phyloP scores from a whole-genome alignment of 2,329 filamentous ascomycete genomes.

The Aspergillus novofumigatus region DNA sequence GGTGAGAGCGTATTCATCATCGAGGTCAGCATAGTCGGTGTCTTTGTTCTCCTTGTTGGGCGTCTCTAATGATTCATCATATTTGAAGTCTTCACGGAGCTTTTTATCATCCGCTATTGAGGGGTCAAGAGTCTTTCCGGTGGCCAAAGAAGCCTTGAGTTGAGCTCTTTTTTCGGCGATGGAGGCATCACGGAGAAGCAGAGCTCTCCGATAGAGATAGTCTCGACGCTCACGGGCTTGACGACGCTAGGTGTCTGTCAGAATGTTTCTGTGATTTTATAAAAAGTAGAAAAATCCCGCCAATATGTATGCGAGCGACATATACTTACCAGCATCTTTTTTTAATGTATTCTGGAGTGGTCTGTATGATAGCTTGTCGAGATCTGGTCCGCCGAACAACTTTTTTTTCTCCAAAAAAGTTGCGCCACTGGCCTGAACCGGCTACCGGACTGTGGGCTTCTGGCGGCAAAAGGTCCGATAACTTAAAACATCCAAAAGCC shows the following conservation, averaged over 20 bases:
- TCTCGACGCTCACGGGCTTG: slow-evolving; percentile 76
- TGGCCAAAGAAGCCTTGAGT: slow-evolving; percentile 78
- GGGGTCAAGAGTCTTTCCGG: slow-evolving; percentile 79
- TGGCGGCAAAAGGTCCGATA: slow-evolving; percentile 21
- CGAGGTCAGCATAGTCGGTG: slow-evolving; percentile 73
- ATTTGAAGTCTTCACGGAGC: slow-evolving; percentile 84
- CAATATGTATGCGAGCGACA: neutral
- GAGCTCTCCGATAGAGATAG: slow-evolving; percentile 85
- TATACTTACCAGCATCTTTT: slow-evolving; percentile 32
- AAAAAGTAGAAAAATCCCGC: neutral
- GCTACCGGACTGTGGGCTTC: slow-evolving; percentile 29
- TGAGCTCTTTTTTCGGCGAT: slow-evolving; percentile 88
- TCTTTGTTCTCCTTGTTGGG: slow-evolving; percentile 64
- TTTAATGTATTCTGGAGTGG: slow-evolving; percentile 3
- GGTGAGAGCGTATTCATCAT: slow-evolving; percentile 86
- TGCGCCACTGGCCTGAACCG: slow-evolving; percentile 23
- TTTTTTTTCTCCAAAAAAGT: slow-evolving; percentile 35
- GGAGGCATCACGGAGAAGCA: slow-evolving; percentile 84
- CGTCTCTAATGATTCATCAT: slow-evolving; percentile 77
- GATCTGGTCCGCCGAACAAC: slow-evolving; percentile 24
- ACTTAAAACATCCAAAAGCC: slow-evolving; percentile 11
- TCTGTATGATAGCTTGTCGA: slow-evolving; percentile 4
- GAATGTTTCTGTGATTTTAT: slow-evolving; percentile 1
- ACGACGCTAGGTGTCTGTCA: slow-evolving; percentile 49
- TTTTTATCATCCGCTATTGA: slow-evolving; percentile 80